phyloP scores from a whole-genome alignment of 768 basidiomycete species.

The Phlebiopsis flavidoalba region DNA sequence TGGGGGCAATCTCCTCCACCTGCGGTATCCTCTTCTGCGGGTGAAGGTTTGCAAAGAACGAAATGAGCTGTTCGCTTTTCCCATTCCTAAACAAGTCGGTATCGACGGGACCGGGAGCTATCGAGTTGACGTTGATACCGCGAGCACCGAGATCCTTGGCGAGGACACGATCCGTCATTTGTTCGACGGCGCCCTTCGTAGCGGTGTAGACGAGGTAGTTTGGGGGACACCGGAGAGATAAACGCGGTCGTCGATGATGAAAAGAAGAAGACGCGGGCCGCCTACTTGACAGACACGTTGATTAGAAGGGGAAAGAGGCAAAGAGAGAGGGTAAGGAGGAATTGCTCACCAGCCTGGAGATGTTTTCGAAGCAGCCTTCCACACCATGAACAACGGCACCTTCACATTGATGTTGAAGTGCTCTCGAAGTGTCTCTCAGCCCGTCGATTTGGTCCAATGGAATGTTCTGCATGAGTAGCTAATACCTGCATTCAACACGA shows the following conservation, averaged over 20 bases:
- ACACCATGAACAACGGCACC: slow-evolving; percentile 45
- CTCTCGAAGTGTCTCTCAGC: slow-evolving; percentile 30
- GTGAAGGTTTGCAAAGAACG: slow-evolving; percentile 35
- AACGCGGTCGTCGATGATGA: slow-evolving; percentile 40
- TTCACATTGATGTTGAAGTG: slow-evolving; percentile 50
- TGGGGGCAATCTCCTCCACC: slow-evolving; percentile 44
- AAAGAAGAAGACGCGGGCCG: slow-evolving; percentile 50
- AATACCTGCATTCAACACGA: slow-evolving; percentile 19
- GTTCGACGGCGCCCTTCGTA: slow-evolving; percentile 51
- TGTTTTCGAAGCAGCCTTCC: slow-evolving; percentile 36
- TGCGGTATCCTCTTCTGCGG: slow-evolving; percentile 39
- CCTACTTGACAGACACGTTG: slow-evolving; percentile 20
- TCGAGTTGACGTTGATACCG: slow-evolving; percentile 47
- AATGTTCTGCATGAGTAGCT: background rate
- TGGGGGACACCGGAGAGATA: slow-evolving; percentile 37
- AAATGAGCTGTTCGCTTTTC: slow-evolving; percentile 40
- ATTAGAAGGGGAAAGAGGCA: background rate
- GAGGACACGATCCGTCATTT: slow-evolving; percentile 44
- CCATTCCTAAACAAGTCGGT: slow-evolving; percentile 46
- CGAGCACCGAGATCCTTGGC: slow-evolving; percentile 44
- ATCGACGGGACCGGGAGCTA: slow-evolving; percentile 45
- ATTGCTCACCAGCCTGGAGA: slow-evolving; percentile 36
- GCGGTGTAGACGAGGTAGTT: slow-evolving; percentile 45
- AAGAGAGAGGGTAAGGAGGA: background rate
- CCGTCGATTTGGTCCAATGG: background rate